Percentiles rank a stretch among this genome's conserved stretches.
Evolutionary conservation across 2,329 filamentous ascomycete genomes (phyloP).

Genomic region (Apiospora marii): DNA sequence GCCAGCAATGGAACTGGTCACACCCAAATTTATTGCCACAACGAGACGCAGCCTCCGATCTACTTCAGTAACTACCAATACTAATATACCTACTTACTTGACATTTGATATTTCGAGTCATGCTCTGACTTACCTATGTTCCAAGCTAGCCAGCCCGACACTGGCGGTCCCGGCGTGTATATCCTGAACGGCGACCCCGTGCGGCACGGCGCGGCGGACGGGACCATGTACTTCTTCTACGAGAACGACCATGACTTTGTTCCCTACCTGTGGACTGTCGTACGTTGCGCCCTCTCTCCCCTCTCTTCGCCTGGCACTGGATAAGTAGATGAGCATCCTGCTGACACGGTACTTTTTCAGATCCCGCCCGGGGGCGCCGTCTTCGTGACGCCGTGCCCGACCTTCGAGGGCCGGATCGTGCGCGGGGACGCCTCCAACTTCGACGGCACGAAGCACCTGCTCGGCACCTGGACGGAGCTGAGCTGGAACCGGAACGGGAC

Average conservation of each 20-base stretch:
- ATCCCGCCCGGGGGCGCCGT: constrained; percentile 31
- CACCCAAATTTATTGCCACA: constrained; percentile 32
- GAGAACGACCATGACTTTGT: constrained; percentile 34
- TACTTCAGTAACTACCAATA: constrained; percentile 30
- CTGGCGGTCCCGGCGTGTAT: constrained; percentile 31
- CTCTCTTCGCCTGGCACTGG: neutral
- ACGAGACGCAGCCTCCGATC: constrained; percentile 31
- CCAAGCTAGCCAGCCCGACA: constrained; percentile 32
- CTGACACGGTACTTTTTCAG: neutral
- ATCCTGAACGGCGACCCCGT: constrained; percentile 32
- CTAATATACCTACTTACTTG: neutral
- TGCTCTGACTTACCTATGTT: neutral
- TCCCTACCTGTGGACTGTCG: constrained; percentile 32
- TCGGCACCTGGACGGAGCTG: constrained; percentile 35
- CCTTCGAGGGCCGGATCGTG: constrained; percentile 33
- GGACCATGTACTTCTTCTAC: constrained; percentile 35
- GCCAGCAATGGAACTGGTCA: constrained; percentile 29
- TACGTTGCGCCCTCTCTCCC: constrained; percentile 9
- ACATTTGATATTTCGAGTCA: neutral
- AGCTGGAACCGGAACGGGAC: constrained; percentile 32
- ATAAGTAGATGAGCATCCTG: neutral
- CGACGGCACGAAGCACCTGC: constrained; percentile 30
- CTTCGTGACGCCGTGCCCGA: constrained; percentile 32
- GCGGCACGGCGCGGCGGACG: constrained; percentile 28
- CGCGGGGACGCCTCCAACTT: constrained; percentile 30